These are phyloP conservation scores for Botryotinia calthae DNA, from an alignment of 2,329 filamentous ascomycete species.

Conservation along the genomic window DNA sequence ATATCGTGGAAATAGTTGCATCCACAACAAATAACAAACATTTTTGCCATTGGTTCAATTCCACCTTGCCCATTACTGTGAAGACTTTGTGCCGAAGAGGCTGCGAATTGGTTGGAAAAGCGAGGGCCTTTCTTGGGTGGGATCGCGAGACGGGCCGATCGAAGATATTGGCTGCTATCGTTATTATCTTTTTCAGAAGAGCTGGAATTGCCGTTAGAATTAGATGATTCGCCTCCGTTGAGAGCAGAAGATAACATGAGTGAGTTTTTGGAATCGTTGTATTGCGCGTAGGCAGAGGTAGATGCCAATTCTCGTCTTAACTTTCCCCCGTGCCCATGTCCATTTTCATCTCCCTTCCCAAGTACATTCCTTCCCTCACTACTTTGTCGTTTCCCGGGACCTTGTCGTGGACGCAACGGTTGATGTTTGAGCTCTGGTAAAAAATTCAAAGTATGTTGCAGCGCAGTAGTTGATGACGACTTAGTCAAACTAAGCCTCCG, in stretches of 20 bases:
- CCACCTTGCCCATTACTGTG: constrained; percentile 6
- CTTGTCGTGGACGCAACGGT: constrained; percentile 38
- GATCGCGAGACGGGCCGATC: constrained; percentile 28
- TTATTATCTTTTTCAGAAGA: constrained; percentile 19
- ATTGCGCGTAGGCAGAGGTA: constrained; percentile 4
- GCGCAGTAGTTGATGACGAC: constrained; percentile 28
- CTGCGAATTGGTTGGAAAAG: background rate
- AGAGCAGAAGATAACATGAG: constrained; percentile 1
- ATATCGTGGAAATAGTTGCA: constrained; percentile 66
- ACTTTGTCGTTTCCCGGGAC: constrained; percentile 31
- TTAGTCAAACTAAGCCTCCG: constrained; percentile 24
- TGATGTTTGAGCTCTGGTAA: constrained; percentile 44
- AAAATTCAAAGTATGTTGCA: constrained; percentile 35
- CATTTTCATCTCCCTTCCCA: background rate
- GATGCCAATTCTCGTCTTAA: constrained; percentile 3
- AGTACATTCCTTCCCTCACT: background rate
- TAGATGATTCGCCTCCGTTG: background rate
- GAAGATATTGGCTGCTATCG: constrained; percentile 27
- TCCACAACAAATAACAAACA: constrained; percentile 63
- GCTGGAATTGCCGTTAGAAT: constrained; percentile 18
- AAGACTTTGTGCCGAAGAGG: constrained; percentile 8
- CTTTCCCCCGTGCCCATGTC: background rate
- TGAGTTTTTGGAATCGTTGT: constrained; percentile 11
- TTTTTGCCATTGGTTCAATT: constrained; percentile 50
- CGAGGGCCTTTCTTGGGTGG: constrained; percentile 4